Evolutionary conservation across 164 flowering plant genomes (phyloP), one percentile per base, ranked within the genome.

Genomic region (Dillenia turbinata): DNA sequence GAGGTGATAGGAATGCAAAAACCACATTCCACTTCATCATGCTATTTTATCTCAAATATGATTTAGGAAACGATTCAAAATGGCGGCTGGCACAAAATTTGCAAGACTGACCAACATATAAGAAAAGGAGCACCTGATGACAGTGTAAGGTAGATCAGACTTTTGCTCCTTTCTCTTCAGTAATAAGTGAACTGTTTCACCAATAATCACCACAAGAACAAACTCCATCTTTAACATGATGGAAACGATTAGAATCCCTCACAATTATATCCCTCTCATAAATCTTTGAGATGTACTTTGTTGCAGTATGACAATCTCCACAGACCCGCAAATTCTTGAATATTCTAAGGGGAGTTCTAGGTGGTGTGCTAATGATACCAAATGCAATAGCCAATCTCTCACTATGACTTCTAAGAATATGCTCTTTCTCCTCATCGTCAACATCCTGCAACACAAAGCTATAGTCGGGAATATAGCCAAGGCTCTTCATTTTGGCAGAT

Each of bases 401-500:
- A 49, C 83, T 87, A 49, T 85, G 88, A 64, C 83, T 69, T 5
- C 66, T 71, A 24, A 86, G 79, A 15, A 84, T 82, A 66, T 79
- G 64, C 57, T 85, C 85, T 71, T 87, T 85, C 73, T 87, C 89
- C 47, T 87, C 92, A 14, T 83, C 88, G 69, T 83, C 89, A 43
- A 86, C 89, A 66, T 86, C 92, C 68, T 83, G 92, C 71, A 86
- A 66, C 65, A 86, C 87, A 71, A 79, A 85, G 59, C 85, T 81
- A 62, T 59, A 77, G 47, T 87, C 89, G 1, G 89, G 87, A 64
- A 69, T 65, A 75, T 83, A 87, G 54, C 92, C 89, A 63, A 81
- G 73, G 71, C 63, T 76, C 77, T 80, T 87, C 77, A 81, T 80
- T 69, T 76, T 77, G 40, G 69, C 76, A 54, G 78, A 68, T 62